Evolutionary conservation across 352 stramenopile species (phyloP), one percentile per base, ranked within the genome.

Genomic region (Pythium utonaiense): DNA sequence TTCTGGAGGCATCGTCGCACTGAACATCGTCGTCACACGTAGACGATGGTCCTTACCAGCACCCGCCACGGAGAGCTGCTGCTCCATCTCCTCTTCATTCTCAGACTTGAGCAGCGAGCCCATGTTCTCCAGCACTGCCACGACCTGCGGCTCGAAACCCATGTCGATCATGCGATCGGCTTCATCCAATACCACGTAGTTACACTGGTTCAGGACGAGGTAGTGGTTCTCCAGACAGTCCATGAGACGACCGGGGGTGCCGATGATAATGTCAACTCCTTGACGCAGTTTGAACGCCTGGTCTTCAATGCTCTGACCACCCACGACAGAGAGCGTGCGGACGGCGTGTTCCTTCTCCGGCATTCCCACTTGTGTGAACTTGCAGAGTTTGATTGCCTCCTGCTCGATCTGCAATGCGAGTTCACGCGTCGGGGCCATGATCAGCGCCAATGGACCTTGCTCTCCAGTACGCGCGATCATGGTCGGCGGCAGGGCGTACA

Each of bases 121-220:
- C 96, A 99, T 99, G 52, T 90, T 94, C 64, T 99, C 96, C 19
- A 99, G 71, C 55, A 99, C 97, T 0, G 83, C 76, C 52, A 98
- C 86, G 33, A 99, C 96, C 61, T 99, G 93, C 0, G 96, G 91
- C 51, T 98, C 96, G 65, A 99, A 99, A 53, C 97, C 97, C 85
- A 94, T 94, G 60, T 98, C 91, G 67, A 99, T 96, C 94, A 98
- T 98, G 16, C 94, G 80, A 87, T 99, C 98, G 4, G 96, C 97
- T 76, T 99, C 98, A 78, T 99, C 98, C 47, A 99, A 61, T 8
- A 99, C 96, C 45, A 99, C 91, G 68, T 99, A 99, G 64, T 97
- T 98, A 67, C 96, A 99, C 78, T 99, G 97, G 74, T 99, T 99
- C 17, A 99, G 74, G 49, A 99, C 96, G 40, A 99, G 65, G 70